Base-by-base conservation (phyloP, 495 filamentous ascomycete species). In the Corynascus novoguineensis region DNA sequence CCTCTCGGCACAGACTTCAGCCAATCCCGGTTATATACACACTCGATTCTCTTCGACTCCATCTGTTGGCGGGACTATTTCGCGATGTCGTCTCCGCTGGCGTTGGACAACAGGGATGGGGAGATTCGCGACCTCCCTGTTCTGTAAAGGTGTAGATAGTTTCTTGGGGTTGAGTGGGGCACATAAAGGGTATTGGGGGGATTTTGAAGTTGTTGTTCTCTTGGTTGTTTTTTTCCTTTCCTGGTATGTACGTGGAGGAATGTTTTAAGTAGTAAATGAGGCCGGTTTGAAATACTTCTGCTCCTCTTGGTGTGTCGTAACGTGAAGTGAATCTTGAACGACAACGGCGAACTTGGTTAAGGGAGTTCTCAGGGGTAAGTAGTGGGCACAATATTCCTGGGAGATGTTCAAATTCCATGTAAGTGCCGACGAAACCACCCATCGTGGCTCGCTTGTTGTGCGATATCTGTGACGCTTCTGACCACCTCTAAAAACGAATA, bases 71-170 rank as follows among this genome's bases (percentile, higher is more conserved):
- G 22, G 24, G 37, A 37, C 50, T 42, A 53, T 25, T 53, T 53
- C 50, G 37, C 50, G 50, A 53, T 53, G 37, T 41, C 37, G 50
- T 14, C 46, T 32, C 27, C 21, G 34, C 25, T 17, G 15, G 50
- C 34, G n/a, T 34, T 37, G 50, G 31, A 37, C 10, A 32, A 37
- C 25, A 29, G n/a, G 6, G 35, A 34, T n/a, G 22, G 22, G 58
- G 21, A 49, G 46, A 50, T 29, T 50, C 52, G 58, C 52, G 58
- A 55, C 58, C 53, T 60, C 25, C 57, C 50, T 55, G 34, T 29
- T 17, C 34, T 54, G n/a, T 5, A 12, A 17, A 29, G 9, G 29
- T 51, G 21, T 51, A 25, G 17, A 35, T 40, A 25, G 32, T 32
- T 21, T 51, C 17, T 51, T 24, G 49, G 49, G 21, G 28, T 37